Evolutionary conservation across 371 early-diverging fungal genomes (phyloP).

Genomic region (Mucor sp.): DNA sequence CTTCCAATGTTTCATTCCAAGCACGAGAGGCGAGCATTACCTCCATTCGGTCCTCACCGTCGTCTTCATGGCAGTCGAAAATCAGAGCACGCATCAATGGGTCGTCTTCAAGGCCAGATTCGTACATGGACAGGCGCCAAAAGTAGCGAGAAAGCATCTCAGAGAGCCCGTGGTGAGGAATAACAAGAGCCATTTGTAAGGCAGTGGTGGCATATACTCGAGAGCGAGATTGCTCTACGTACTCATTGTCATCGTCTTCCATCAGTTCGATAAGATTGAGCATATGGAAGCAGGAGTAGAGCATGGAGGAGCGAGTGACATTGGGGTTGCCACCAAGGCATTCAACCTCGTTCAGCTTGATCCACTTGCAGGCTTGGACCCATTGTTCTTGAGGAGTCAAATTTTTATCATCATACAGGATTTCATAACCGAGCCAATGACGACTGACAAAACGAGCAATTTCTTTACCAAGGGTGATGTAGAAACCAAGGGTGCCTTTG

Average conservation of each 20-base stretch:
- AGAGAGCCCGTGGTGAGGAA: conserved; percentile 27
- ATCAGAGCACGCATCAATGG: conserved; percentile 29
- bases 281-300: conserved; percentile 31
- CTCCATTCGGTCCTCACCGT: conserved; percentile 34
- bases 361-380: conserved; percentile 44
- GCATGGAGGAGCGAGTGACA: conserved; percentile 27
- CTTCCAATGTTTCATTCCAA: conserved; percentile 40
- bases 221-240: conserved; percentile 27
- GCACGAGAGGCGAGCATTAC: conserved; percentile 39
- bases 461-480: conserved; percentile 25
- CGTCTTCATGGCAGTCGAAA: conserved; percentile 40
- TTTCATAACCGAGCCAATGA: conserved; percentile 46
- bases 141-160: conserved; percentile 30
- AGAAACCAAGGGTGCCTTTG: conserved; percentile 10
- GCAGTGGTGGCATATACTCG: conserved; percentile 48
- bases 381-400: conserved; percentile 35
- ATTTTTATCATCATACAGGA: conserved; percentile 25
- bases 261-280: conserved; percentile 32
- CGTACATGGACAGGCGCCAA: conserved; percentile 43
- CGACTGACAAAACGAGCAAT: conserved; percentile 28
- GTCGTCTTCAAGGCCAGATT: conserved; percentile 37
- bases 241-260: conserved; percentile 34
- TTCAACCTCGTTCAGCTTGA: conserved; percentile 48
- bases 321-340: conserved; percentile 45
- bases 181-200: conserved; percentile 37